Evolutionary conservation across 306 rosid genomes (phyloP).

Genomic region (Pyrus communis): DNA sequence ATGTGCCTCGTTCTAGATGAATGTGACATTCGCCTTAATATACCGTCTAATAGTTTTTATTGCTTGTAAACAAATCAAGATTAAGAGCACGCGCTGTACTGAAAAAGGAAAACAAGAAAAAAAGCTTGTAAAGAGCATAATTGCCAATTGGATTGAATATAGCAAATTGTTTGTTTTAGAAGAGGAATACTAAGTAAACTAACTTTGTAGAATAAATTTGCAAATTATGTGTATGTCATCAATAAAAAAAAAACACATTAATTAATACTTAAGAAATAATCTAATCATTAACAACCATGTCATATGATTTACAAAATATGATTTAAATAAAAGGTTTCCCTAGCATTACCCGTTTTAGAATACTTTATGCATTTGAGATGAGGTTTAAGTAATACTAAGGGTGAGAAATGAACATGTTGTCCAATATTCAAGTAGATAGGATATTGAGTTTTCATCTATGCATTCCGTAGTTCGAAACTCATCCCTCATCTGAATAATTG

Average conservation of each 20-base stretch:
- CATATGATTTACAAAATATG: too few species aligned
- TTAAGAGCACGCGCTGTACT: not conserved
- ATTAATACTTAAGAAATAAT: too few species aligned
- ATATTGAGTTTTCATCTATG: too few species aligned
- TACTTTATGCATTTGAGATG: constrained; percentile 4
- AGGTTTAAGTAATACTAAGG: not conserved
- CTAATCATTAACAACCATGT: too few species aligned
- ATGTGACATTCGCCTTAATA: not conserved
- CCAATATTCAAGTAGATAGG: too few species aligned
- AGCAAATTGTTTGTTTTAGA: not conserved
- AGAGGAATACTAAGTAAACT: too few species aligned
- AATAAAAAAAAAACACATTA: too few species aligned
- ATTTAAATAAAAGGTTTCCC: too few species aligned
- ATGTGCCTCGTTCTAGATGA: not conserved
- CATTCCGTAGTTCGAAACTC: too few species aligned
- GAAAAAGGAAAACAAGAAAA: not conserved
- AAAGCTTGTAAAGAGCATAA: not conserved
- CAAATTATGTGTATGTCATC: too few species aligned
- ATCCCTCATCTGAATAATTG: too few species aligned
- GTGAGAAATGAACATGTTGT: not conserved
- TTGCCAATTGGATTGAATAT: not conserved
- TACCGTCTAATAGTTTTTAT: not conserved
- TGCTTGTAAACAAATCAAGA: not conserved
- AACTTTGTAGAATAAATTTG: too few species aligned
- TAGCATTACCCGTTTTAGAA: not conserved